Base-by-base conservation (phyloP, 495 filamentous ascomycete species). In the Usnea hakonensis region DNA sequence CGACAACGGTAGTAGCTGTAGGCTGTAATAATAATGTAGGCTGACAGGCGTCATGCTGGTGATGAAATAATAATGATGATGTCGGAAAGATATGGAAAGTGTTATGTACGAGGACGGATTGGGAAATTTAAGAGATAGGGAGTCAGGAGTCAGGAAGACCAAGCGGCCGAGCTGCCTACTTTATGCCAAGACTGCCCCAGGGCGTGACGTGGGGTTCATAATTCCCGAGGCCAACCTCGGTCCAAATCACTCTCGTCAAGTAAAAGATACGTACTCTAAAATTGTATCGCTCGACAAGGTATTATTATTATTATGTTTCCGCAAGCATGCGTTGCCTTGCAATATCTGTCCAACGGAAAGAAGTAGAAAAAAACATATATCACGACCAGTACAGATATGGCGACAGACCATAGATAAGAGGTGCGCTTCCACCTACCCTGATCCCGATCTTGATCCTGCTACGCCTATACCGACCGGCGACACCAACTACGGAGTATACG, bases 351-450 rank as follows among this genome's bases (percentile, higher is more conserved):
- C 11, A 50, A 30, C 46, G 10, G 46, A 30, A 17, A 10, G 30
- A 50, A 36, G 11, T 33, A 21, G 17, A 30, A 43, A 41, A 28
- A 43, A 44, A 2, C 32, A 30, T 54, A 37, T 40, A 52, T 61
- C 14, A 55, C 17, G 23, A 28, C 58, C 46, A 43, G 48, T 36
- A 19, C 46, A 50, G n/a, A 46, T 48, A n/a, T n/a, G n/a, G n/a
- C n/a, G 46, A 41, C 8, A 30, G 26, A 43, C 48, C n/a, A n/a
- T n/a, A 35, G 33, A 53, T 48, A 38, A 61, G 32, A 61, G 58
- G 58, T 41, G 58, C 58, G 58, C 58, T 61, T 61, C 48, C 21
- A 40, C 40, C 35, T 35, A 26, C 30, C 32, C 30, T 19, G 10
- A 59, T 36, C 28, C 16, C 54, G 11, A 33, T n/a, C 33, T 56